Evolutionary conservation across 176 grass and related monocot species (phyloP).

Genomic region (Hordeum vulgare): MorexV3_pseudomolecules_assembly NC_058518.1:14731897-14732396

Average conservation of each 20-base stretch:
- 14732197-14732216: neutral
- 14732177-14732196: slow-evolving; percentile 14
- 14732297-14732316: slow-evolving; percentile 1
- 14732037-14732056: neutral
- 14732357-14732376: neutral
- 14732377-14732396: neutral
- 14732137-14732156: slow-evolving; percentile 30
- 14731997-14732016: slow-evolving; percentile 32
- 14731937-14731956: slow-evolving; percentile 66
- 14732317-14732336: neutral
- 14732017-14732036: neutral
- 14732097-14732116: neutral
- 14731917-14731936: slow-evolving; percentile 48
- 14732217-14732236: slow-evolving; percentile 46
- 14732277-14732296: neutral
- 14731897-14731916: slow-evolving; percentile 25
- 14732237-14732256: slow-evolving; percentile 30
- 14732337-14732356: neutral
- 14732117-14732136: slow-evolving; percentile 38
- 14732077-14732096: neutral
- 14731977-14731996: slow-evolving; percentile 64
- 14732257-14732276: slow-evolving; percentile 30
- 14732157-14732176: neutral
- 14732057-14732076: slow-evolving; percentile 19
- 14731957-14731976: slow-evolving; percentile 66